Base-by-base conservation (phyloP, 1,284 basidiomycete species). In the Cryptococcus sp. region DNA sequence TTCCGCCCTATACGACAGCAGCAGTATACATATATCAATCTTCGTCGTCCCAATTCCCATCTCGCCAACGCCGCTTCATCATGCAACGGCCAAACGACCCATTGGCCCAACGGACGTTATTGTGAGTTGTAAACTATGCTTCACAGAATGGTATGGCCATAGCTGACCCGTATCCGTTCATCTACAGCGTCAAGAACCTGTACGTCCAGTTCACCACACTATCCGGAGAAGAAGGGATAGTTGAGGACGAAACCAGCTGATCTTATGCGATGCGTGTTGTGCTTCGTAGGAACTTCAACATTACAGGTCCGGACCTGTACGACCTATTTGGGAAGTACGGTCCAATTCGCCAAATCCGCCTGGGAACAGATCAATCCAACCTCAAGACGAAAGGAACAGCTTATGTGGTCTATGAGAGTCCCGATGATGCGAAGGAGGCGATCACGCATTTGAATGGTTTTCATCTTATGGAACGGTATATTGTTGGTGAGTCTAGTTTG, bases 261-360 rank as follows among this genome's bases (percentile, higher is more conserved):
- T 8, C 31, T 35, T 2, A 35, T 35, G 10, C 31, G 31, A 35
- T 10, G 7, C 2, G 10, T 35, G 31, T 8, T 35, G 31, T 35
- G 5, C 2, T 35, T 2, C 13, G 13, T 35, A 79, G 78, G 13
- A 95, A 93, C 80, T 99, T 97, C 81, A 88, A 89, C 77, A 97
- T 95, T 68, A 76, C 74, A 20, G 94, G 93, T 49, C 88, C 93
- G 59, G 94, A 97, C 78, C 80, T 98, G 64, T 98, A 98, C 79
- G 95, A 99, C 80, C 84, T 99, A 59, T 99, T 99, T 74, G 95
- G 94, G 56, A 90, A 93, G 63, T 99, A 99, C 81, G 95, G 95
- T 46, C 91, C 91, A 66, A 93, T 99, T 72, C 88, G 95, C 46
- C 95, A 99, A 79, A 89, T 99, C 67, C 86, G 95, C 56, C 86